A percentile compares a stretch with the other conserved stretches of the same genome.
phyloP scores from a whole-genome alignment of 2,329 filamentous ascomycete species.

The Rosellinia necatrix region DNA sequence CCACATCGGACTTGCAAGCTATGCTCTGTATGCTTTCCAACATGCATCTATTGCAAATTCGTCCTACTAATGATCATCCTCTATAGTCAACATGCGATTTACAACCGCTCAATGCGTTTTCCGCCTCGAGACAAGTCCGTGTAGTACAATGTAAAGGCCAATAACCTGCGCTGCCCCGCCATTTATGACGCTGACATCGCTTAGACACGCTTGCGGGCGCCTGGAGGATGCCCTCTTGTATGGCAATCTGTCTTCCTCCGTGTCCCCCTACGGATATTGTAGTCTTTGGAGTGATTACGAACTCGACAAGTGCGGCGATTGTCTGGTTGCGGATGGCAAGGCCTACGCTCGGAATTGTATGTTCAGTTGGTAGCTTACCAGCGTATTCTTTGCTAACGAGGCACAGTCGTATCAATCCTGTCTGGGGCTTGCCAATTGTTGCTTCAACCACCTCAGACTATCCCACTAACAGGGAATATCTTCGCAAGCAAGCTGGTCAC shows the following conservation, averaged over 20 bases:
- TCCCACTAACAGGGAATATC: conserved; percentile 57
- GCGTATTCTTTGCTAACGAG: conserved; percentile 11
- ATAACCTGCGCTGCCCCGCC: background rate
- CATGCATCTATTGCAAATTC: background rate
- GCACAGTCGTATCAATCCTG: conserved; percentile 45
- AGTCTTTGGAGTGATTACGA: conserved; percentile 49
- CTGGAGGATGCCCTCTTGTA: conserved; percentile 53
- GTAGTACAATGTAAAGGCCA: conserved; percentile 55
- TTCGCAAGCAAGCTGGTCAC: conserved; percentile 56
- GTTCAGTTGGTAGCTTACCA: conserved; percentile 25
- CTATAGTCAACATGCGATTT: conserved; percentile 62
- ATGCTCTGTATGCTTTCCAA: conserved; percentile 56
- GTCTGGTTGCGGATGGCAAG: conserved; percentile 47
- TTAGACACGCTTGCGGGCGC: conserved; percentile 57
- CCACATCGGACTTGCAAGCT: conserved; percentile 55
- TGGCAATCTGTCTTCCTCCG: conserved; percentile 52
- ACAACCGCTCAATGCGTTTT: conserved; percentile 61
- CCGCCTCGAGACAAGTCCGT: conserved; percentile 49
- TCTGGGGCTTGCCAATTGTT: conserved; percentile 61
- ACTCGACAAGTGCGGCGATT: conserved; percentile 52
- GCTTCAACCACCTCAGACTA: conserved; percentile 50
- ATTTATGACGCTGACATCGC: conserved; percentile 33
- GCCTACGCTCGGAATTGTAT: conserved; percentile 60
- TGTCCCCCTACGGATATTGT: conserved; percentile 59
- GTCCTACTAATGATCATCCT: conserved; percentile 27